phyloP scores from a whole-genome alignment of 2,329 filamentous ascomycete genomes.

The Fusarium protoensiforme region DNA sequence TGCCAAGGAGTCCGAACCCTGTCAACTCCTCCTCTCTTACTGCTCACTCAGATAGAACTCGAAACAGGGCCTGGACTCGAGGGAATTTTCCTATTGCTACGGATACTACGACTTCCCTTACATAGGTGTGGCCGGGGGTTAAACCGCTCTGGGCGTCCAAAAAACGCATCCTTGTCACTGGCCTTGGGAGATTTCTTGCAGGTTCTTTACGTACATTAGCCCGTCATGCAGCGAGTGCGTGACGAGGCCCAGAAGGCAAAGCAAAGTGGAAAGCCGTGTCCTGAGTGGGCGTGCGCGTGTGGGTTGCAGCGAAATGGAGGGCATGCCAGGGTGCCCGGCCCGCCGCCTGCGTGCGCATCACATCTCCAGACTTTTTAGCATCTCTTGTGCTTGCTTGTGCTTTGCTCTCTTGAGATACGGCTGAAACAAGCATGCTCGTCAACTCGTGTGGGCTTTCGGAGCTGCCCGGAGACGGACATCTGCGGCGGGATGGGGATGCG shows the following conservation, averaged over 20 bases:
- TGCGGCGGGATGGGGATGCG: neutral
- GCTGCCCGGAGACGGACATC: neutral
- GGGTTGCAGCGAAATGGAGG: neutral
- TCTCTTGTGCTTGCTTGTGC: neutral
- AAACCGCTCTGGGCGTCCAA: neutral
- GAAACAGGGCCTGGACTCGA: slow-evolving; percentile 4
- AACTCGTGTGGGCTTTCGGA: neutral
- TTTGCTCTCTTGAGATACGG: neutral
- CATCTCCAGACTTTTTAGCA: neutral
- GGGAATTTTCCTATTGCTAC: neutral
- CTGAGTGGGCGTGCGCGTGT: neutral
- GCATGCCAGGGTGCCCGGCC: slow-evolving; percentile 6
- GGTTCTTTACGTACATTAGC: slow-evolving; percentile 3
- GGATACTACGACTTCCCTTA: neutral
- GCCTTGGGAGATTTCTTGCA: slow-evolving; percentile 9
- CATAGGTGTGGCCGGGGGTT: neutral
- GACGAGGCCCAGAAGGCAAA: neutral
- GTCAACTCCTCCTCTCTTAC: slow-evolving; percentile 12
- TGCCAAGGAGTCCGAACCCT: slow-evolving; percentile 27
- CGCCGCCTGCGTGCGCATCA: slow-evolving; percentile 6
- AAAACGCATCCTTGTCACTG: slow-evolving; percentile 1
- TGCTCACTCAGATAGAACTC: slow-evolving; percentile 21
- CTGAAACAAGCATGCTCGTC: slow-evolving; percentile 11
- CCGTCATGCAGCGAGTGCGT: neutral
- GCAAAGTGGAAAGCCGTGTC: neutral